Percentiles rank a stretch among this genome's conserved stretches.
phyloP scores from a whole-genome alignment of 1,139 yeast species.

The Wickerhamomyces sp. region DNA sequence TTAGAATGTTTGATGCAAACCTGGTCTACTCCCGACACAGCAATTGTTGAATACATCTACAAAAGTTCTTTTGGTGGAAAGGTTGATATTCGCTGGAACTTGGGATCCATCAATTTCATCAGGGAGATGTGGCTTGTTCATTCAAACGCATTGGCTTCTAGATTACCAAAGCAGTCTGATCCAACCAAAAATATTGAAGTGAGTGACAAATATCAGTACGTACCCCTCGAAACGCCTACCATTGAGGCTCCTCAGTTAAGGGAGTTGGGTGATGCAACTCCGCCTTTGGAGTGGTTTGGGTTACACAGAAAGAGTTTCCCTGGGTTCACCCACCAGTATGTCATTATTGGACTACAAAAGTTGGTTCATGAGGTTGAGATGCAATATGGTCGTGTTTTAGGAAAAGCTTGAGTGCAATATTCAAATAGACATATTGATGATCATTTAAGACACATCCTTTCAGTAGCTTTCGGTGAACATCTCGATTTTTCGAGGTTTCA shows the following conservation, averaged over 20 bases:
- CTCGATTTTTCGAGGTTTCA: too few relatives aligned
- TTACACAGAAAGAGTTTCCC: conserved; percentile 83
- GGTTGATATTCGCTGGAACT: conserved; percentile 88
- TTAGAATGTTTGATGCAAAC: conserved; percentile 73
- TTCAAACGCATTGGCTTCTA: conserved; percentile 47
- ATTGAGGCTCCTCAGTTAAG: conserved; percentile 86
- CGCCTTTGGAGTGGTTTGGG: conserved; percentile 98
- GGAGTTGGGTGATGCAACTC: conserved; percentile 95
- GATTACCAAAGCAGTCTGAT: conserved; percentile 33
- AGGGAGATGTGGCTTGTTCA: conserved; percentile 90
- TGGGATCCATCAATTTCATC: conserved; percentile 87
- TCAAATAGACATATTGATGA: not conserved
- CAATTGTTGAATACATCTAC: conserved; percentile 59
- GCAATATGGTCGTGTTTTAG: conserved; percentile 34
- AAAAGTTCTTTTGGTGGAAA: conserved; percentile 79
- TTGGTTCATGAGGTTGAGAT: conserved; percentile 57
- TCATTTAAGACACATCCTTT: too few relatives aligned
- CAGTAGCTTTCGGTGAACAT: too few relatives aligned
- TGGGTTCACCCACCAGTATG: conserved; percentile 74
- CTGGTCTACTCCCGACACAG: conserved; percentile 46
- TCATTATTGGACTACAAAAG: conserved; percentile 69
- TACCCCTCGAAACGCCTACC: conserved; percentile 67
- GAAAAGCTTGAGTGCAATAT: conserved; percentile 21
- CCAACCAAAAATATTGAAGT: conserved; percentile 39
- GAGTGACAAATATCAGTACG: conserved; percentile 53